Evolutionary conservation across 805 yeast genomes (phyloP), one percentile per base, ranked within the genome.

Genomic region (Barnettozyma sucrosica): DNA sequence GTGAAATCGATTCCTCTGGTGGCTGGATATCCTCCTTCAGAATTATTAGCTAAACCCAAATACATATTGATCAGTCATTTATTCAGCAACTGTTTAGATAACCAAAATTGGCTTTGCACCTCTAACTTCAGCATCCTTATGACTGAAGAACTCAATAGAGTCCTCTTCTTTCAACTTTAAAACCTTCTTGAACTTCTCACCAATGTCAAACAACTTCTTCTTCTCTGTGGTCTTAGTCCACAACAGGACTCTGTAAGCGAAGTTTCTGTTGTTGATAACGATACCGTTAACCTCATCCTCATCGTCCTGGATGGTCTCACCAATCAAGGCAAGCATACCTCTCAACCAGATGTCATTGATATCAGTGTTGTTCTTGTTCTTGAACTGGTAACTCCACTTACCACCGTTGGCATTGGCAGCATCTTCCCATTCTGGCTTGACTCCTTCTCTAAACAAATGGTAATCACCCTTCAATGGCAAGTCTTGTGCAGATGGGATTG

Each of bases 351-450:
- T 75, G 57, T 89, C 95, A 67, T 90, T 92, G 65, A 89, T 82
- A 52, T 80, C 81, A 41, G 72, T 69, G 52, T 70, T 67, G 51
- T 69, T 71, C 55, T 77, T 84, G 52, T 79, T 76, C 66, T 75
- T 83, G 69, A 85, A 81, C 69, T 78, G 82, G 70, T 79, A 86
- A 38, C 86, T 76, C 96, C 97, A 93, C 72, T 87, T 89, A 63
- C 99, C 99, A 65, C 99, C 99, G 58, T 82, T 76, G 51, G 86
- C 68, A 70, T 93, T 93, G 55, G 80, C 79, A 46, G 72, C 75
- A 68, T 93, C 98, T 76, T 93, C 99, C 99, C 99, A 93, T 76
- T 93, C 98, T 48, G 99, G 99, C 68, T 88, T 85, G 62, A 93
- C 81, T 49, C 89, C 96, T 65, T 85, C 86, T 72, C 92, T 85